Evolutionary conservation across 129 eudicot genomes (phyloP).

Genomic region (Dittrichia graveolens): DNA sequence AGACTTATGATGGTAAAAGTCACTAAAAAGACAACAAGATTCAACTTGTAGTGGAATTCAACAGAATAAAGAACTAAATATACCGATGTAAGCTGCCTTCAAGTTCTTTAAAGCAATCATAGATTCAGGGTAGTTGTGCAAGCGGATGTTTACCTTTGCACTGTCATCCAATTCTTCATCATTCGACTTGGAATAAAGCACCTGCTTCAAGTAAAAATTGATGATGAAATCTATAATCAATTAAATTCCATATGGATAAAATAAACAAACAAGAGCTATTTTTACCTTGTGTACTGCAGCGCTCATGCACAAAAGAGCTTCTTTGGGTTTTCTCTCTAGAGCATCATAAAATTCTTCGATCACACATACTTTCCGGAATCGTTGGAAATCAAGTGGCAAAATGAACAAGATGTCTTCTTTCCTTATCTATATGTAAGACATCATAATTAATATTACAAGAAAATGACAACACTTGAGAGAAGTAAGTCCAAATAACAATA

Average conservation of each 20-base stretch:
- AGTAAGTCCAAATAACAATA: slow-evolving; percentile 8
- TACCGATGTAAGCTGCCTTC: slow-evolving; percentile 97
- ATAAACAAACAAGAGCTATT: background rate
- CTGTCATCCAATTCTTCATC: slow-evolving; percentile 38
- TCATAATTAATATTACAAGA: slow-evolving; percentile 2
- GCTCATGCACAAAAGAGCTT: slow-evolving; percentile 81
- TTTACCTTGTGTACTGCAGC: slow-evolving; percentile 88
- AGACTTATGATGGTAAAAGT: slow-evolving; percentile 14
- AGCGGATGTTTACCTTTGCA: slow-evolving; percentile 74
- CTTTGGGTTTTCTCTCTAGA: slow-evolving; percentile 75
- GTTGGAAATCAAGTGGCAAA: slow-evolving; percentile 82
- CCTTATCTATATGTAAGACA: slow-evolving; percentile 49
- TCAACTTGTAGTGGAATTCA: background rate
- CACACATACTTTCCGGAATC: slow-evolving; percentile 57
- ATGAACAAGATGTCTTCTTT: slow-evolving; percentile 42
- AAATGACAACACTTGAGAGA: background rate
- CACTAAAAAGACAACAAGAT: slow-evolving; percentile 14
- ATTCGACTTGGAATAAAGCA: slow-evolving; percentile 32
- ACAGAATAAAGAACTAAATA: background rate
- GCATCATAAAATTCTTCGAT: slow-evolving; percentile 47
- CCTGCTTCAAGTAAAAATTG: slow-evolving; percentile 34
- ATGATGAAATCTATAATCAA: background rate
- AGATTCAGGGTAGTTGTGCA: slow-evolving; percentile 79
- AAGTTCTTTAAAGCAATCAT: slow-evolving; percentile 89
- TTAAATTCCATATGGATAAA: background rate